Conservation (phyloP, 202 grass and related monocot species). For the Saccharum hybrid region DNA sequence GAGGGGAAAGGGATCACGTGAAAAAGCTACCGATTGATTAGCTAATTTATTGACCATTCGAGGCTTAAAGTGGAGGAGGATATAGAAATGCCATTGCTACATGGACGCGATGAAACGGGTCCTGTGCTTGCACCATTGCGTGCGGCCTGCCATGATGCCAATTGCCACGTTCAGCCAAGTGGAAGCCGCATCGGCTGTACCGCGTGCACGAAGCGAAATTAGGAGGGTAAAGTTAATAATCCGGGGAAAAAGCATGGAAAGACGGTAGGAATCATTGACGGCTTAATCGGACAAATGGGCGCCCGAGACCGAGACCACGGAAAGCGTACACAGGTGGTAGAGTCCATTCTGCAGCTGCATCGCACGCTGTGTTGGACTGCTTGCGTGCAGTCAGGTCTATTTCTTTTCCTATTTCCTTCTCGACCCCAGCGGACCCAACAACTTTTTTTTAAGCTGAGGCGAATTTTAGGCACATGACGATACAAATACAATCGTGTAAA, state of each 20-base stretch:
- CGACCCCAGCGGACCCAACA: too few species aligned
- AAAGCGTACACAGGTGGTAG: conserved; percentile 39
- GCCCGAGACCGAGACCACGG: conserved; percentile 37
- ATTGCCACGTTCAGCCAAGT: background rate
- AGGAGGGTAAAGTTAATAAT: conserved; percentile 18
- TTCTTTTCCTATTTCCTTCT: too few species aligned
- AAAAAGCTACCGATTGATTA: background rate
- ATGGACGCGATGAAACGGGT: background rate
- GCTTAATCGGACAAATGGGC: conserved; percentile 47
- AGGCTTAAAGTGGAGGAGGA: conserved; percentile 27
- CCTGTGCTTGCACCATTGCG: background rate
- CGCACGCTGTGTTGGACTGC: conserved; percentile 33
- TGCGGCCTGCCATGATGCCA: too few species aligned
- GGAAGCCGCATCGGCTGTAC: background rate
- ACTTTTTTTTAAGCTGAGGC: too few species aligned
- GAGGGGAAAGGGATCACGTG: conserved; percentile 16
- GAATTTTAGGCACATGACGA: too few species aligned
- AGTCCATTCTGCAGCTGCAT: conserved; percentile 41
- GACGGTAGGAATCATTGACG: conserved; percentile 61
- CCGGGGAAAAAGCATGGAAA: conserved; percentile 40
- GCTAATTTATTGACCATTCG: conserved; percentile 8
- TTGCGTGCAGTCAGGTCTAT: background rate
- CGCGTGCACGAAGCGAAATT: conserved; percentile 7
- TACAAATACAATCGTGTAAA: too few species aligned
- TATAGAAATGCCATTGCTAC: conserved; percentile 28